These are phyloP conservation scores for Coelastrella sp. DNA, from an alignment of 139 green algal genomes.

Conservation along the genomic window DNA sequence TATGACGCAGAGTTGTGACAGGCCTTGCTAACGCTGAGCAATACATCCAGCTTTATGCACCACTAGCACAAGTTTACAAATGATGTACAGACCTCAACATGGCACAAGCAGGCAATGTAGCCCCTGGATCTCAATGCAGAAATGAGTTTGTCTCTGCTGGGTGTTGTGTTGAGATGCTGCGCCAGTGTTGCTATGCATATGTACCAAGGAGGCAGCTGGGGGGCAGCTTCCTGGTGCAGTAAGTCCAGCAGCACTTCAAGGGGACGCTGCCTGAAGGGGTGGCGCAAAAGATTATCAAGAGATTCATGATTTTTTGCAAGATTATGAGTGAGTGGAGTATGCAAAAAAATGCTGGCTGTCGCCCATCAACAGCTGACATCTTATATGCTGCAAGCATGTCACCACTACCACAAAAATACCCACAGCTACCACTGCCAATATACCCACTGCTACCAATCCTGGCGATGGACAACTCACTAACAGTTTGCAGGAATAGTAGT, in stretches of 20 bases:
- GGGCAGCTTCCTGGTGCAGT: slow-evolving; percentile 53
- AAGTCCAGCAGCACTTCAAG: slow-evolving; percentile 58
- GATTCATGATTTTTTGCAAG: too few species aligned
- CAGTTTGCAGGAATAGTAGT: too few species aligned
- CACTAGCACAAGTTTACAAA: too few species aligned
- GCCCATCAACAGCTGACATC: too few species aligned
- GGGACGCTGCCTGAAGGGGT: slow-evolving; percentile 21
- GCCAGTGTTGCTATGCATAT: slow-evolving; percentile 43
- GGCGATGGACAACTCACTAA: too few species aligned
- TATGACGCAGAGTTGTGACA: too few species aligned
- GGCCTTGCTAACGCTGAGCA: too few species aligned
- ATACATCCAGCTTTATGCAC: too few species aligned
- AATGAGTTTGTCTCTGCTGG: slow-evolving; percentile 55
- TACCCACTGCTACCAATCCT: too few species aligned
- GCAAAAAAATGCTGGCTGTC: neutral
- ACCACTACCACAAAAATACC: too few species aligned
- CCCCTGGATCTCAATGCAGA: slow-evolving; percentile 46
- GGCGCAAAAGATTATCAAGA: neutral
- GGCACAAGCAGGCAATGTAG: slow-evolving; percentile 47
- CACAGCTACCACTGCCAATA: too few species aligned
- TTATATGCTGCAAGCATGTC: too few species aligned
- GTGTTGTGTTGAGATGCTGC: slow-evolving; percentile 22
- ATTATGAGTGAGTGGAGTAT: neutral
- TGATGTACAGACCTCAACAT: slow-evolving; percentile 52
- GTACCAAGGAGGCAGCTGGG: slow-evolving; percentile 57